phyloP scores from a whole-genome alignment of 768 basidiomycete genomes.

The Pilatotrama ljubarskyi region DNA sequence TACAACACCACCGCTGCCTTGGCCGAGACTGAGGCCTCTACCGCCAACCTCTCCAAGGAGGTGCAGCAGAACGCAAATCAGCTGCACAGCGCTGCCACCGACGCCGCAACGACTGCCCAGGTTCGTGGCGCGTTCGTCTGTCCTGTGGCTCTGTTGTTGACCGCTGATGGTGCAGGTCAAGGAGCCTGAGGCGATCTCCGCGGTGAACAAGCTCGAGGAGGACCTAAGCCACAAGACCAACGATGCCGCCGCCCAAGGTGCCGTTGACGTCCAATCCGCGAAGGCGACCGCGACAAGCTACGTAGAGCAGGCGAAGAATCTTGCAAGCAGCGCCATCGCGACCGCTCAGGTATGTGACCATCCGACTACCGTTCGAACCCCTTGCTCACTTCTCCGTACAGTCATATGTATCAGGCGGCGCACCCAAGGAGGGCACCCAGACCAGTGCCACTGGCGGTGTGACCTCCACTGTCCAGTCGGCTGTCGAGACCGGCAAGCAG shows the following conservation, averaged over 20 bases:
- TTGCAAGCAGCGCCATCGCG: conserved; percentile 44
- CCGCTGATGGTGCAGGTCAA: conserved; percentile 15
- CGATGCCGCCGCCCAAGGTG: conserved; percentile 57
- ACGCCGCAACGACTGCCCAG: conserved; percentile 55
- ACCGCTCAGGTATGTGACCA: conserved; percentile 44
- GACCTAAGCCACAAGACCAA: conserved; percentile 42
- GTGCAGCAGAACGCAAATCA: conserved; percentile 49
- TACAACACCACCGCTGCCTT: conserved; percentile 56
- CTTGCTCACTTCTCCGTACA: background rate
- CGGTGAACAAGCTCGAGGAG: conserved; percentile 33
- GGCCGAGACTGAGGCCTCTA: conserved; percentile 51
- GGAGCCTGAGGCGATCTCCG: conserved; percentile 23
- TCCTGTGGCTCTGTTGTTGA: background rate
- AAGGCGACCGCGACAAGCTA: conserved; percentile 49
- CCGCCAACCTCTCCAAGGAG: conserved; percentile 39
- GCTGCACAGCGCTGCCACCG: conserved; percentile 45
- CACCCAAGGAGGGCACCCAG: conserved; percentile 20
- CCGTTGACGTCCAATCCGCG: conserved; percentile 47
- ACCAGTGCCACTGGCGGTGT: conserved; percentile 31
- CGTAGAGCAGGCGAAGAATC: conserved; percentile 53
- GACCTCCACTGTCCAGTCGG: conserved; percentile 35
- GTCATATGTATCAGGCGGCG: conserved; percentile 24
- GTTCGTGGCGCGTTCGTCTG: conserved; percentile 30
- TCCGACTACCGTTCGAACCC: background rate
- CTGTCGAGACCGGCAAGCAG: conserved; percentile 34